Base-by-base conservation (phyloP, 257 asterid species). In the Apocynum venetum region DNA sequence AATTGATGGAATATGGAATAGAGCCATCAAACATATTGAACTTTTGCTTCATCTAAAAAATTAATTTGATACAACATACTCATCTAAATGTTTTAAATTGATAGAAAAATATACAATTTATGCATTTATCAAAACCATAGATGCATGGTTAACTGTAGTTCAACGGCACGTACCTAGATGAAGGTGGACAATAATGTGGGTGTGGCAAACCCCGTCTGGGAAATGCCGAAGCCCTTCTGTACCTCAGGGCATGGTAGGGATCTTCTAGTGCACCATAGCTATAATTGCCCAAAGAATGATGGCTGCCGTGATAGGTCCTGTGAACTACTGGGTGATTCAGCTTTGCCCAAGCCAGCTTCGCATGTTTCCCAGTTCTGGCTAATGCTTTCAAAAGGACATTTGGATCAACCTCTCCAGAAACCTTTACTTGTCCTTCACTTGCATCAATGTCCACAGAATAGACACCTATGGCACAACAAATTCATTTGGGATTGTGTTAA, bases 391-490 rank as follows among this genome's bases (percentile, higher is more conserved):
- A n/a, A 4, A 88, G 81, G 19, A 47, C 31, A 79, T 80, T 89
- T 0, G 91, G 91, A 47, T 89, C 86, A 14, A 84, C 93, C 76
- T 87, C 86, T 9, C 91, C 93, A 5, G 43, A 41, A 5, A 89
- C 80, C 51, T 31, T 77, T 2, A 78, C 80, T 15, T 61, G 71
- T 55, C 77, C 81, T 43, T 65, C 40, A 31, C 81, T 82, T 11
- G 86, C 81, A 57, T 85, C 87, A 4, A 87, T 71, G 0, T 75
- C 63, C 0, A 89, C 79, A 12, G 85, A 84, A 48, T 83, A 89
- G 3, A 82, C 86, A 53, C 91, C 91, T 87, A 75, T 67, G 46
- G 66, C 48, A 71, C 10, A 60, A 8, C 4, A 25, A 31, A 25
- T 31, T 11, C 41, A 61, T 25, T 61, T 11, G 67, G 41, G 43